These are phyloP conservation scores for Capsella rubella DNA, from an alignment of 441 rosid genomes.

Conservation along the genomic window DNA sequence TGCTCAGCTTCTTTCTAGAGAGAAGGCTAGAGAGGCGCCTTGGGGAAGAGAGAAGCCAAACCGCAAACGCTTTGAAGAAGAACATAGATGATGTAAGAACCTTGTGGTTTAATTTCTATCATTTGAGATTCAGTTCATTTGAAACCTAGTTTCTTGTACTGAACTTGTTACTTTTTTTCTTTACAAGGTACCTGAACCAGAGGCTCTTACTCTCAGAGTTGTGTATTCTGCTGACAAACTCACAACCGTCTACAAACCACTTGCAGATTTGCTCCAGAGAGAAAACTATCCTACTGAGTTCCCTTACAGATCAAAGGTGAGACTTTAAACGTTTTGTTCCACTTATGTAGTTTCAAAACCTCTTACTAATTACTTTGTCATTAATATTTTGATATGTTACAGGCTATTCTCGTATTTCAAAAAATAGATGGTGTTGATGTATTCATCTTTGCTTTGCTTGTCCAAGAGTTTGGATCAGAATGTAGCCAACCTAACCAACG, in stretches of 20 bases:
- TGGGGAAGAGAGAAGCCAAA: conserved; percentile 59
- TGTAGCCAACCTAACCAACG: conserved; percentile 77
- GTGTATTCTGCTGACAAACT: conserved; percentile 58
- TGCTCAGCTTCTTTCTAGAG: conserved; percentile 68
- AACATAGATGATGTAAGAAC: conserved; percentile 61
- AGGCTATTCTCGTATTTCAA: conserved; percentile 79
- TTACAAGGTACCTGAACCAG: conserved; percentile 63
- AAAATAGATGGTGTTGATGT: conserved; percentile 72
- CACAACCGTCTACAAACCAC: conserved; percentile 56
- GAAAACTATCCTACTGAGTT: conserved; percentile 64
- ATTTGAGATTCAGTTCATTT: neutral
- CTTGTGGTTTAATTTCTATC: neutral
- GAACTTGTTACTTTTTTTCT: conserved; percentile 21
- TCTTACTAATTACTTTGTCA: neutral
- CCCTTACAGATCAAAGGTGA: conserved; percentile 77
- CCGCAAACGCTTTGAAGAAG: conserved; percentile 56
- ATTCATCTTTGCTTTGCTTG: conserved; percentile 68
- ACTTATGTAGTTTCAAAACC: conserved; percentile 3
- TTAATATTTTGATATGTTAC: conserved; percentile 26
- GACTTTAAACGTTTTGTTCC: conserved; percentile 13
- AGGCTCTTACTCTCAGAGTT: conserved; percentile 69
- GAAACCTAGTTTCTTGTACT: neutral
- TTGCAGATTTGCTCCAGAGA: conserved; percentile 50
- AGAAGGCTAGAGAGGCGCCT: conserved; percentile 61
- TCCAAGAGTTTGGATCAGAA: conserved; percentile 80